Conservation (phyloP, 2,329 filamentous ascomycete genomes). For the Pseudogymnoascus destructans region DNA sequence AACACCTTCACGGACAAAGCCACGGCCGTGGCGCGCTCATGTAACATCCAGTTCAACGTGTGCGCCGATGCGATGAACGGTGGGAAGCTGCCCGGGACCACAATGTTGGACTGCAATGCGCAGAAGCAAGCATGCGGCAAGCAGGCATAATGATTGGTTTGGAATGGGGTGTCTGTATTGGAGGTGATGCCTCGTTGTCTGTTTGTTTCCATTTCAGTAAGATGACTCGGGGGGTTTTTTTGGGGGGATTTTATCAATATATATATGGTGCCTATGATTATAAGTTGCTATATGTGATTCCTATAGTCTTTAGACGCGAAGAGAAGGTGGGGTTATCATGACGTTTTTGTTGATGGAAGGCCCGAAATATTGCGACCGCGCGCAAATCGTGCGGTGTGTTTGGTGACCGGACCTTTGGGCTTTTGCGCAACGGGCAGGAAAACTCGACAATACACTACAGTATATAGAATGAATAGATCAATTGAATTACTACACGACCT, state of each 20-base stretch:
- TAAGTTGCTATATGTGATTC: background rate
- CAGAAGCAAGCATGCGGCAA: slow-evolving; percentile 17
- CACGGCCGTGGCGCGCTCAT: slow-evolving; percentile 44
- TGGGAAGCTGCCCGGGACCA: slow-evolving; percentile 25
- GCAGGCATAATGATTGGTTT: background rate
- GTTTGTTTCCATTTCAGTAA: slow-evolving; percentile 1
- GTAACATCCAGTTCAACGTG: slow-evolving; percentile 49
- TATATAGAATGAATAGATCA: too few relatives aligned
- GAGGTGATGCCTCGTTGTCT: background rate
- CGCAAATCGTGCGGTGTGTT: too few relatives aligned
- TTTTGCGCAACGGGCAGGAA: too few relatives aligned
- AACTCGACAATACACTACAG: too few relatives aligned
- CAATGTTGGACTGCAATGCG: slow-evolving; percentile 16
- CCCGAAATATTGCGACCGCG: too few relatives aligned
- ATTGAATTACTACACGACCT: too few relatives aligned
- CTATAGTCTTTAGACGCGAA: background rate
- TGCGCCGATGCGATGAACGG: slow-evolving; percentile 45
- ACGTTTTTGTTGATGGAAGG: too few relatives aligned
- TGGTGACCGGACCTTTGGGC: too few relatives aligned
- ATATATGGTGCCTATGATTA: background rate
- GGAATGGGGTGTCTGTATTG: background rate
- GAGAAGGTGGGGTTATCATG: background rate
- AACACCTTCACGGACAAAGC: slow-evolving; percentile 42
- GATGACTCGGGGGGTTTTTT: background rate
- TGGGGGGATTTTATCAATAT: background rate